Conservation (phyloP, 345 rosid species). For the Moringa oleifera region DNA sequence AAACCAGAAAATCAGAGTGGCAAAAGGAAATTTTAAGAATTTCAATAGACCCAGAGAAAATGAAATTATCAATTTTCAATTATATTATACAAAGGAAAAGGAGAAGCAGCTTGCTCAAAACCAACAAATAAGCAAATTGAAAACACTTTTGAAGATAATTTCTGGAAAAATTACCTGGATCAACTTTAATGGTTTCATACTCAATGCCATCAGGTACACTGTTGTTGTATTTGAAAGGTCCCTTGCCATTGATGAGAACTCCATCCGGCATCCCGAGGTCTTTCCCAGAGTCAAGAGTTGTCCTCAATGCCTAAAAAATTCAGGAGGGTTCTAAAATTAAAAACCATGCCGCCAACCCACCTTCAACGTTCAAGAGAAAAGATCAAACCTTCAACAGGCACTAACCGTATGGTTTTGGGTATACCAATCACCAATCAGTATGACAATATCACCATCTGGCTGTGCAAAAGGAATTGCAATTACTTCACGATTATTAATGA, state of each 20-base stretch:
- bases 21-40: neutral
- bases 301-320: slow-evolving; percentile 56
- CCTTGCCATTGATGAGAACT: slow-evolving; percentile 93
- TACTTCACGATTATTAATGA: slow-evolving; percentile 54
- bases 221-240: slow-evolving; percentile 73
- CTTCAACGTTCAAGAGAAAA: slow-evolving; percentile 1
- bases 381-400: slow-evolving; percentile 1
- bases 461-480: slow-evolving; percentile 69
- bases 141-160: neutral
- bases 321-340: slow-evolving; percentile 4
- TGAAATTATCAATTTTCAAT: too few species aligned
- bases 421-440: slow-evolving; percentile 90
- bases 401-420: slow-evolving; percentile 71
- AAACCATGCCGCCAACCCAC: slow-evolving; percentile 1
- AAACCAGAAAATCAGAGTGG: too few species aligned
- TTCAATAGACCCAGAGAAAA: neutral
- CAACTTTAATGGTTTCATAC: slow-evolving; percentile 56
- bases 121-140: neutral
- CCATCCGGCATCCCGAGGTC: slow-evolving; percentile 97
- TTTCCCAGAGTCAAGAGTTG: slow-evolving; percentile 65
- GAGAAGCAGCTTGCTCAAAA: neutral
- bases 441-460: slow-evolving; percentile 69
- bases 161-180: slow-evolving; percentile 48
- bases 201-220: slow-evolving; percentile 80
- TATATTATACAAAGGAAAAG: neutral